phyloP scores from a whole-genome alignment of 2,329 filamentous ascomycete species.

The Annulohypoxylon truncatum region DNA sequence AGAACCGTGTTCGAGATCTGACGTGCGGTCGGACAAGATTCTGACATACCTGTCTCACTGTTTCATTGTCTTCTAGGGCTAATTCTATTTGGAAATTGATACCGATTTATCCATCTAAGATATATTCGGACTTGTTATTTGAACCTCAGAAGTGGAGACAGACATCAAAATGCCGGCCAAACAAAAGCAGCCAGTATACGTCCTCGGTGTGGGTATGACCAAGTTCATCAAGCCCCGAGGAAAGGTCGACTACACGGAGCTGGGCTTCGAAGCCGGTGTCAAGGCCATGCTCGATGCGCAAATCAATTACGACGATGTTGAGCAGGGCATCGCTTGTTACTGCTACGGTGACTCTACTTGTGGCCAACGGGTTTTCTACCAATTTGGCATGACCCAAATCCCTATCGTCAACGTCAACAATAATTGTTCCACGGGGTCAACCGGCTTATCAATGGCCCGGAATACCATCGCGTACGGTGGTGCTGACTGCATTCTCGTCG shows the following conservation, averaged over 20 bases:
- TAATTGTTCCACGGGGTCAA: slow-evolving; percentile 97
- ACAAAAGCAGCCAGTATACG: slow-evolving; percentile 74
- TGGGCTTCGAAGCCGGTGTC: slow-evolving; percentile 91
- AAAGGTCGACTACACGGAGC: slow-evolving; percentile 93
- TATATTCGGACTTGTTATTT: neutral
- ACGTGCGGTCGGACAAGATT: neutral
- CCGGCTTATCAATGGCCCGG: slow-evolving; percentile 85
- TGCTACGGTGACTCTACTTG: slow-evolving; percentile 96
- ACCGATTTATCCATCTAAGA: neutral
- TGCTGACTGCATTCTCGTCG: slow-evolving; percentile 88
- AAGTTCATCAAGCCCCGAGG: slow-evolving; percentile 98
- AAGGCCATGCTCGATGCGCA: slow-evolving; percentile 88
- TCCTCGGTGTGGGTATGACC: slow-evolving; percentile 98
- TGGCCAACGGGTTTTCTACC: slow-evolving; percentile 97
- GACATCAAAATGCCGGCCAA: slow-evolving; percentile 60
- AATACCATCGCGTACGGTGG: slow-evolving; percentile 83
- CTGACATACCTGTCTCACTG: neutral
- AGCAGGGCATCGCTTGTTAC: slow-evolving; percentile 96
- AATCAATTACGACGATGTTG: slow-evolving; percentile 96
- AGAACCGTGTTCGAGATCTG: neutral
- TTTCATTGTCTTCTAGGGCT: neutral
- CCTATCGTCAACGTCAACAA: slow-evolving; percentile 99
- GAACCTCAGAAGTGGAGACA: neutral
- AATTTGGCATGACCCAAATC: slow-evolving; percentile 97
- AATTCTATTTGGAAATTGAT: neutral